Percentiles rank a stretch among this genome's conserved stretches.
Evolutionary conservation across 2,329 filamentous ascomycete species (phyloP).

Genomic region (Aspergillus sp.): DNA sequence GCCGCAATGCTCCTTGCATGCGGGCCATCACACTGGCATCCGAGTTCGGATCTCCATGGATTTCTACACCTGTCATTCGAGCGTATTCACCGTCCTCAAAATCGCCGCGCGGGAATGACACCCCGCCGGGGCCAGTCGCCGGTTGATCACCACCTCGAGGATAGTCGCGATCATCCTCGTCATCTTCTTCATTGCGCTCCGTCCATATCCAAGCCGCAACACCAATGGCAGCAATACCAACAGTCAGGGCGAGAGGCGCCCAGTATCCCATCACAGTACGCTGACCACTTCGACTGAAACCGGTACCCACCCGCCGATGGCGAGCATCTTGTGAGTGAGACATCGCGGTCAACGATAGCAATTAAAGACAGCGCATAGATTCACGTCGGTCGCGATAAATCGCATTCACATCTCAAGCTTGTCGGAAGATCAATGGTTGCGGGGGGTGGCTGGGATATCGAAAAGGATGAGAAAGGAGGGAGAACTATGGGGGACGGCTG

Average conservation of each 20-base stretch:
- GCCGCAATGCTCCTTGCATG: conserved; percentile 76
- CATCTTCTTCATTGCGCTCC: conserved; percentile 74
- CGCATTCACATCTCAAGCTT: conserved; percentile 35
- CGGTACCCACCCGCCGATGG: conserved; percentile 37
- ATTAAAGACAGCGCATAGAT: conserved; percentile 31
- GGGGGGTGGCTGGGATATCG: conserved; percentile 11
- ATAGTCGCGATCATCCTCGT: conserved; percentile 64
- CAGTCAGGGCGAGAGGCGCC: conserved; percentile 82
- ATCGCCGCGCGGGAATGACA: conserved; percentile 28
- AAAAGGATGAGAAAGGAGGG: conserved; percentile 20
- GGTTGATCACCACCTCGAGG: conserved; percentile 39
- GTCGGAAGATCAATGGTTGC: conserved; percentile 17
- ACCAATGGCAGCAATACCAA: conserved; percentile 83
- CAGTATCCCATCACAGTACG: conserved; percentile 65
- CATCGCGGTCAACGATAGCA: conserved; percentile 34
- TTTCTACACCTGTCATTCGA: conserved; percentile 36
- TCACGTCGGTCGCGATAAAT: conserved; percentile 22
- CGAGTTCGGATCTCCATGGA: conserved; percentile 39
- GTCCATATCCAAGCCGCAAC: conserved; percentile 93
- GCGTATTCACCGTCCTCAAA: conserved; percentile 31
- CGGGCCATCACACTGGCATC: conserved; percentile 67
- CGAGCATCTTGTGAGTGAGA: conserved; percentile 40
- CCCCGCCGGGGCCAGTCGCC: conserved; percentile 25
- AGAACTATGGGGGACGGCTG: conserved; percentile 23
- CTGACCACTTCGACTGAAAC: conserved; percentile 43